These are phyloP conservation scores for Croton setiger DNA, from an alignment of 441 rosid species.

Conservation along the genomic window DNA sequence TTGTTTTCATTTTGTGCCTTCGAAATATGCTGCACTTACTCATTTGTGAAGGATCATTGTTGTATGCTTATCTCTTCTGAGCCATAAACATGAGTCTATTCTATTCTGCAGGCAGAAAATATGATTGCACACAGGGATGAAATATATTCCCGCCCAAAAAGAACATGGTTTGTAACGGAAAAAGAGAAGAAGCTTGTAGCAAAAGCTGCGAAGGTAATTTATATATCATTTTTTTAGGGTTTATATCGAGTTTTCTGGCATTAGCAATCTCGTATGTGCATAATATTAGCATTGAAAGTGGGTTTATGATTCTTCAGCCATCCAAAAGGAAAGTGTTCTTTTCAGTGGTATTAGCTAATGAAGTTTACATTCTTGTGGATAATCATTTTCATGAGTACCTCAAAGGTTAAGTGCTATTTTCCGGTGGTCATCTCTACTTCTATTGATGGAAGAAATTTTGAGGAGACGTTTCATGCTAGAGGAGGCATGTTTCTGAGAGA, in stretches of 20 bases:
- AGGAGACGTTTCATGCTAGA: too few species aligned
- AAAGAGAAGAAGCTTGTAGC: conserved; percentile 83
- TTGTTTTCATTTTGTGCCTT: background rate
- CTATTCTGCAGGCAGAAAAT: conserved; percentile 76
- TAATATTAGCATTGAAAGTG: background rate
- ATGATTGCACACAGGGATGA: conserved; percentile 84
- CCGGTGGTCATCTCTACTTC: too few species aligned
- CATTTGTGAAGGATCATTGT: background rate
- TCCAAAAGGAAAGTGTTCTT: too few species aligned
- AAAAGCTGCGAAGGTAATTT: conserved; percentile 62
- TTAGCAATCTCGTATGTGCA: background rate
- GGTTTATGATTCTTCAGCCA: background rate
- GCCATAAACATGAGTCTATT: background rate
- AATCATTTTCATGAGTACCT: too few species aligned
- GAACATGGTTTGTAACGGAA: conserved; percentile 91
- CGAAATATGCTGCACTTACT: background rate
- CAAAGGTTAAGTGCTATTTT: too few species aligned
- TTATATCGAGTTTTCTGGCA: background rate
- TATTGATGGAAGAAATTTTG: too few species aligned
- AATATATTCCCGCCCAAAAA: conserved; percentile 85
- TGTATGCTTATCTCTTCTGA: background rate
- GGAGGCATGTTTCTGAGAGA: too few species aligned
- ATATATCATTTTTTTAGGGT: background rate
- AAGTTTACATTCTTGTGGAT: too few species aligned
- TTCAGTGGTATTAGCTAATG: too few species aligned